phyloP scores from a whole-genome alignment of 345 rosid genomes.

The Boechera retrofracta region DNA sequence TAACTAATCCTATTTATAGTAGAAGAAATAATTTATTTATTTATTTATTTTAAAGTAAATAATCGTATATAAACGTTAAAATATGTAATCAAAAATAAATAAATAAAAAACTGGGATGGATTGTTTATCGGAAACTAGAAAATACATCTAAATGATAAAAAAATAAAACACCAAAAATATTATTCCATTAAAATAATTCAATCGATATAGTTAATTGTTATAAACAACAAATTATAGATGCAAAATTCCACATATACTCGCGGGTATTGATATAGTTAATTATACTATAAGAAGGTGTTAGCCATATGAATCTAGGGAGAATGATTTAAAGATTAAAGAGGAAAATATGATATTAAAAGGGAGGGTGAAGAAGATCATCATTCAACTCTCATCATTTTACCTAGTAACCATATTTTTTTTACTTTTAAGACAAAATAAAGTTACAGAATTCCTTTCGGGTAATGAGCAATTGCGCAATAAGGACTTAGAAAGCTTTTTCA shows the following conservation, averaged over 20 bases:
- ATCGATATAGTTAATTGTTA: too few species aligned
- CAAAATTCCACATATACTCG: too few species aligned
- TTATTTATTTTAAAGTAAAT: too few species aligned
- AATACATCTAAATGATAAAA: too few species aligned
- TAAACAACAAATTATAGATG: neutral
- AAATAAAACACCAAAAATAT: too few species aligned
- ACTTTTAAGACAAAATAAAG: slow-evolving; percentile 13
- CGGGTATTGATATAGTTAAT: too few species aligned
- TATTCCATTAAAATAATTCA: neutral
- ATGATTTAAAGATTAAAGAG: slow-evolving; percentile 22
- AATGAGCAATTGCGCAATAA: slow-evolving; percentile 15
- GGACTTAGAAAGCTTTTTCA: neutral
- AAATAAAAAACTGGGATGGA: neutral
- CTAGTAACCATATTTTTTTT: slow-evolving; percentile 37
- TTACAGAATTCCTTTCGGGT: neutral
- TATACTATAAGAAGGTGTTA: neutral
- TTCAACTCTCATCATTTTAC: slow-evolving; percentile 59
- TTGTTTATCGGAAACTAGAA: neutral
- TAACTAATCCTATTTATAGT: neutral
- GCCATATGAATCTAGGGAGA: slow-evolving; percentile 17
- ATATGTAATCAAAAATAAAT: too few species aligned
- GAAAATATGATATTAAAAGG: neutral
- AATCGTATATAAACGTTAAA: neutral
- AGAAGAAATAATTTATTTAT: neutral
- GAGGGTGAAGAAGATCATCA: slow-evolving; percentile 42